A percentile compares a stretch with the other conserved stretches of the same genome.
Conservation (phyloP, 106 monocot species). For the Dendrobium nobile region DNA sequence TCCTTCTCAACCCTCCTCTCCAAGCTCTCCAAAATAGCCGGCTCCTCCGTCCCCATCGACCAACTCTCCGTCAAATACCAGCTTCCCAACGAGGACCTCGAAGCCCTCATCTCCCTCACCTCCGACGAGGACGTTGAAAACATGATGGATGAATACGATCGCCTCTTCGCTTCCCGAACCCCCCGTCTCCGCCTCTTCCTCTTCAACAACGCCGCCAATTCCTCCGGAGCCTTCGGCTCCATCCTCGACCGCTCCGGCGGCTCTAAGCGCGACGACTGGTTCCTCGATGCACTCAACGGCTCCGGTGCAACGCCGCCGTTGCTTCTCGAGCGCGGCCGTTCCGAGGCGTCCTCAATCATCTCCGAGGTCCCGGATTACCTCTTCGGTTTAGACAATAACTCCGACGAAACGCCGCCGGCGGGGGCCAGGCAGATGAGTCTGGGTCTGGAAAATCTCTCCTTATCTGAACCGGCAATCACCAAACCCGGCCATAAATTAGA, state of each 20-base stretch:
- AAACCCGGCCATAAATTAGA: constrained; percentile 6
- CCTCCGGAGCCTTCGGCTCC: constrained; percentile 25
- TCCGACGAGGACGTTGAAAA: constrained; percentile 79
- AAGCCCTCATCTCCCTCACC: constrained; percentile 66
- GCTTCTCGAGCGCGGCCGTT: constrained; percentile 33
- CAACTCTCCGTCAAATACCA: constrained; percentile 52
- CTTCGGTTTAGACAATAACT: constrained; percentile 47
- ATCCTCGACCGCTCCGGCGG: constrained; percentile 19
- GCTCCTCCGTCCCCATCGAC: constrained; percentile 5
- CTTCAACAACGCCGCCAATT: constrained; percentile 17
- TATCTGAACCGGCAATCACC: constrained; percentile 13
- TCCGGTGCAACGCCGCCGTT: neutral
- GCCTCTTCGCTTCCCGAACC: constrained; percentile 13
- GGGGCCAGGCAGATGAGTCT: neutral
- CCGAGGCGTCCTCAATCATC: constrained; percentile 48
- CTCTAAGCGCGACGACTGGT: constrained; percentile 38
- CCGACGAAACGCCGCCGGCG: constrained; percentile 23
- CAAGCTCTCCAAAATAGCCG: constrained; percentile 34
- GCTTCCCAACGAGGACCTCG: constrained; percentile 81
- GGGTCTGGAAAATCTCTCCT: neutral
- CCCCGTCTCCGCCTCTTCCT: constrained; percentile 56
- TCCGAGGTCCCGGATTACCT: constrained; percentile 69
- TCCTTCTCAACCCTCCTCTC: constrained; percentile 44
- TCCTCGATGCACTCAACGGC: constrained; percentile 55
- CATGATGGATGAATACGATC: constrained; percentile 78